Conservation (phyloP, 1,284 basidiomycete genomes). For the Heterobasidion parviporum region DNA sequence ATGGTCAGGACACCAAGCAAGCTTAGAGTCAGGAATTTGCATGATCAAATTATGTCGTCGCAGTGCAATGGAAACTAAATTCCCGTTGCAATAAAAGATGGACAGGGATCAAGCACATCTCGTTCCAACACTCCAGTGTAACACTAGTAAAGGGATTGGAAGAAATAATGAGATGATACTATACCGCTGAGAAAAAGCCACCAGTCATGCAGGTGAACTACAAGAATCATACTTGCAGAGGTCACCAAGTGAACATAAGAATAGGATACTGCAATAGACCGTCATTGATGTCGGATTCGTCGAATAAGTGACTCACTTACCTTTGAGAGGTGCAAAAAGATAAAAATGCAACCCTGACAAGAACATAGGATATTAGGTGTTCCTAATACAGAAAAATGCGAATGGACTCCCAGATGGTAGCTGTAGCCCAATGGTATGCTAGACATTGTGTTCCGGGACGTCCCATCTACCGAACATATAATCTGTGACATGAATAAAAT, state of each 20-base stretch:
- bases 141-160: neutral
- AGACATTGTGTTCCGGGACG: neutral
- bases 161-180: neutral
- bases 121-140: neutral
- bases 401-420: neutral
- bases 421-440: neutral
- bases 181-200: no score
- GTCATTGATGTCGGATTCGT: neutral
- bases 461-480: neutral
- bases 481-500: neutral
- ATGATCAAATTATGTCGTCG: no score
- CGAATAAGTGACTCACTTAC: neutral
- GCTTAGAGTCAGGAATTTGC: no score
- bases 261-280: neutral
- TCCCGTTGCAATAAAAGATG: no score
- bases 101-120: no score
- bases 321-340: neutral
- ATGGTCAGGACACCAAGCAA: no score
- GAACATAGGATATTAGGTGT: neutral
- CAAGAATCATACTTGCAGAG: neutral
- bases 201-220: neutral
- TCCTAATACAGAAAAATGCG: neutral
- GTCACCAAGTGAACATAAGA: neutral
- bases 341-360: neutral
- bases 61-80: no score